These are phyloP conservation scores for Colletotrichum higginsianum DNA, from an alignment of 2,329 filamentous ascomycete genomes.

Conservation along the genomic window DNA sequence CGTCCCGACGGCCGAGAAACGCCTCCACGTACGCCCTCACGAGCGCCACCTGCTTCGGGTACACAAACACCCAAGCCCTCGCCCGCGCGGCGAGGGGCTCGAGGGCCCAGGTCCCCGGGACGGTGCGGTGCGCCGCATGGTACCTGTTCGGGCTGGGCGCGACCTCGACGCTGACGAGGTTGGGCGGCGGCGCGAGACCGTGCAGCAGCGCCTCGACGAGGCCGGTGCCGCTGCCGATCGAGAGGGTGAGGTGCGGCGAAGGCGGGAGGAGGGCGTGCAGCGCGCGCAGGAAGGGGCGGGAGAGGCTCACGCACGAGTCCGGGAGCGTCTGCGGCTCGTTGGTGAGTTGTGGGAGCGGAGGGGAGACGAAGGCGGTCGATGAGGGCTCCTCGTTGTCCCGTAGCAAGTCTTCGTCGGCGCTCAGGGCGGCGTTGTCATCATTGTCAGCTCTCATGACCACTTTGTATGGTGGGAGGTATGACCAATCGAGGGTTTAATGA, in stretches of 20 bases:
- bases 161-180: conserved; percentile 37
- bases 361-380: not conserved
- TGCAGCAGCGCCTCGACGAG: conserved; percentile 49
- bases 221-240: conserved; percentile 51
- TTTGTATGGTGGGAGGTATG: too few species aligned
- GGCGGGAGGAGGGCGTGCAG: conserved; percentile 39
- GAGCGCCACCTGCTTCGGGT: conserved; percentile 51
- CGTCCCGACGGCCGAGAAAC: not conserved
- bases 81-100: conserved; percentile 46
- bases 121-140: conserved; percentile 43
- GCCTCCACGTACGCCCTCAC: conserved; percentile 48
- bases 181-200: conserved; percentile 26
- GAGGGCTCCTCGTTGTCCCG: conserved; percentile 13
- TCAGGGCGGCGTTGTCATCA: not conserved
- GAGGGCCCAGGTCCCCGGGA: conserved; percentile 52
- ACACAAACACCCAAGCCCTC: conserved; percentile 51
- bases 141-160: conserved; percentile 18
- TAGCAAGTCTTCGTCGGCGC: not conserved
- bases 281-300: conserved; percentile 44
- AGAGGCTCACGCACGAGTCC: conserved; percentile 51
- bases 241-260: conserved; percentile 40
- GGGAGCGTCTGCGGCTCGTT: conserved; percentile 39
- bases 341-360: conserved; percentile 27
- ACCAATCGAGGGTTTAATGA: too few species aligned
- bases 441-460: too few species aligned